Evolutionary conservation across 495 filamentous ascomycete genomes (phyloP).

Genomic region (Thermothielavioides terrestris): DNA sequence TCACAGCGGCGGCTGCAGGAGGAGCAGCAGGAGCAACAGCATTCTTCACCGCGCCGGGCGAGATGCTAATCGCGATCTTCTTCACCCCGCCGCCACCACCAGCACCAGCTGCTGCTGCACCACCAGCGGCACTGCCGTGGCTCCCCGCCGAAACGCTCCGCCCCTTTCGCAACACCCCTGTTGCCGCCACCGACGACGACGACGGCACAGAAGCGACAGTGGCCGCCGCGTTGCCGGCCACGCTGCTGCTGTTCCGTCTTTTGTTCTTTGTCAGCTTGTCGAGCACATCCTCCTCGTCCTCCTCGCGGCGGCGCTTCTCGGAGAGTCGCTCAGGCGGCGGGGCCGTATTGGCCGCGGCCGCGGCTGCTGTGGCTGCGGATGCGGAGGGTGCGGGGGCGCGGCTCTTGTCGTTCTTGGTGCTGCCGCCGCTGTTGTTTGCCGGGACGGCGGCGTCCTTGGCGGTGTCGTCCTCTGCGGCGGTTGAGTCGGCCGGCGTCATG

Average conservation of each 20-base stretch:
- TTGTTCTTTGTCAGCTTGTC: slow-evolving; percentile 63
- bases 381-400: slow-evolving; percentile 15
- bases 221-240: slow-evolving; percentile 17
- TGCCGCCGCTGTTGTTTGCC: slow-evolving; percentile 8
- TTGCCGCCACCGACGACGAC: neutral
- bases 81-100: slow-evolving; percentile 16
- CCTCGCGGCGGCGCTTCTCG: slow-evolving; percentile 84
- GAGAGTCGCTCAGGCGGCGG: slow-evolving; percentile 69
- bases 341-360: slow-evolving; percentile 19
- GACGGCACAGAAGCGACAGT: too few relatives aligned
- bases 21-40: too few relatives aligned
- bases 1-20: neutral
- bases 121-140: slow-evolving; percentile 18
- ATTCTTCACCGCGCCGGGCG: slow-evolving; percentile 27
- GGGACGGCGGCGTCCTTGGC: slow-evolving; percentile 8
- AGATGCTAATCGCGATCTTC: slow-evolving; percentile 42
- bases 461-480: slow-evolving; percentile 11
- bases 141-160: slow-evolving; percentile 3
- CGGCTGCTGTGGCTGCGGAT: slow-evolving; percentile 16
- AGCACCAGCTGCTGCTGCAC: slow-evolving; percentile 1
- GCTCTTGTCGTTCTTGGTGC: slow-evolving; percentile 8
- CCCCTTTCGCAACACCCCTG: slow-evolving; percentile 21
- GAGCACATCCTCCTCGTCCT: slow-evolving; percentile 77
- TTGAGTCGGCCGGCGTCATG: slow-evolving; percentile 25
- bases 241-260: slow-evolving; percentile 48